Conservation (phyloP, 2,329 filamentous ascomycete genomes). For the Fusarium aywerte region DNA sequence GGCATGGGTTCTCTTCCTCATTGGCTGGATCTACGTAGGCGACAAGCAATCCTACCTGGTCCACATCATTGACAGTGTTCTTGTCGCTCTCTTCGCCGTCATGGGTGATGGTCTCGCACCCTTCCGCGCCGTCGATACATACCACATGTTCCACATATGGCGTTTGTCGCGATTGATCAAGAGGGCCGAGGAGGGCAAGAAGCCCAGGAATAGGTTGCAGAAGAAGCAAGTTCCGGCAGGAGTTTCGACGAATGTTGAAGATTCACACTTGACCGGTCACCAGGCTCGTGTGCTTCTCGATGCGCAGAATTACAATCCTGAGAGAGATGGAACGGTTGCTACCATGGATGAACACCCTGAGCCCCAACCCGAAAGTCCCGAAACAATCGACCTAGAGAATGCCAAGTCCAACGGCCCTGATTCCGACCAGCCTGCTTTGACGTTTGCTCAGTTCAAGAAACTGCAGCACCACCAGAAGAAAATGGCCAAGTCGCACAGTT, state of each 20-base stretch:
- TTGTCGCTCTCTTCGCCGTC: slow-evolving; percentile 76
- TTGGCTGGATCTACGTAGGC: slow-evolving; percentile 88
- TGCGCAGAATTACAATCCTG: slow-evolving; percentile 20
- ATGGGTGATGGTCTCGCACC: slow-evolving; percentile 78
- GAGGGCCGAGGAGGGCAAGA: slow-evolving; percentile 61
- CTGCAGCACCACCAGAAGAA: slow-evolving; percentile 82
- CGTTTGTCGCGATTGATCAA: slow-evolving; percentile 64
- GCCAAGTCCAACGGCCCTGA: slow-evolving; percentile 53
- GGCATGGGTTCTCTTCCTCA: slow-evolving; percentile 91
- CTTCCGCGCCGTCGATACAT: slow-evolving; percentile 83
- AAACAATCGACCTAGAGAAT: slow-evolving; percentile 54
- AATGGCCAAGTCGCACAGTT: slow-evolving; percentile 84
- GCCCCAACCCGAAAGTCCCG: slow-evolving; percentile 56
- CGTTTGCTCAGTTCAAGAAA: slow-evolving; percentile 71
- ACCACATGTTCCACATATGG: slow-evolving; percentile 86
- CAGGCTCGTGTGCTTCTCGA: slow-evolving; percentile 38
- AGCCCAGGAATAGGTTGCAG: slow-evolving; percentile 46
- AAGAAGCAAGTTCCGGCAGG: slow-evolving; percentile 35
- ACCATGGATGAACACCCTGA: slow-evolving; percentile 45
- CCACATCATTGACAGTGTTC: slow-evolving; percentile 75
- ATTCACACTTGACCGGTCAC: slow-evolving; percentile 33
- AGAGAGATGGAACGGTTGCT: slow-evolving; percentile 17
- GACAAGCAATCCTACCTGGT: slow-evolving; percentile 75
- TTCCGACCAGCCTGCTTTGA: slow-evolving; percentile 70
- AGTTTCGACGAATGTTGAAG: neutral